Base-by-base conservation (phyloP, 257 asterid genomes). In the Solanum appendiculatum region DNA sequence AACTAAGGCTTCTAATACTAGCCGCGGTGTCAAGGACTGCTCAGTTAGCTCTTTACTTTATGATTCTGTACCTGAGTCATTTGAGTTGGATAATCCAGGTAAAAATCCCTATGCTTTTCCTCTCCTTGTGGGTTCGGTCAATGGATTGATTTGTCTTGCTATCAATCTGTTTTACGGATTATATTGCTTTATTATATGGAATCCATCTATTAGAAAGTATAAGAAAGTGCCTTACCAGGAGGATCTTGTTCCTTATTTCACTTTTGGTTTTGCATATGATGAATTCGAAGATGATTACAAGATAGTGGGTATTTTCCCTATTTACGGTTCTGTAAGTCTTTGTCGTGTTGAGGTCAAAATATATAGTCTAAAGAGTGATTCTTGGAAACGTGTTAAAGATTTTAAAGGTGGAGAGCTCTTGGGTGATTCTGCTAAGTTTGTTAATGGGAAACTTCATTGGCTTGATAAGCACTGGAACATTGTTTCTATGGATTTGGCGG, bases 121-220 rank as follows among this genome's bases (percentile, higher is more conserved):
- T 64, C 16, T 15, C 1, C 1, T 64, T 27, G 20, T 64, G 18
- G 73, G 36, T 64, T 64, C 73, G 31, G 36, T 27, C 7, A 64
- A 27, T 64, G 73, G 36, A 64, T 64, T 64, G 36, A 64, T 64
- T 64, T 64, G 36, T 64, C 36, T 64, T 63, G 70, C 68, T 9
- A 8, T 58, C 29, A 21, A 23, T 58, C 29, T 12, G 9, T 92
- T 92, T 87, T 56, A 94, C 56, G 96, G 95, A 21, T 72, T 93
- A 83, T 66, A 87, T 31, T 83, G 88, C 5, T 58, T 93, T 75
- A 40, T 89, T 37, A 51, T 94, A 46, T 92, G 92, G 93, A 93
- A 93, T 85, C 96, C 98, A 12, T 63, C 93, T 23, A 83, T 91
- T 5, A 90, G 89, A 87, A 83, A 86, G 18, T 90, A 56, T 83